These are phyloP conservation scores for Wakefieldia striispora DNA, from an alignment of 768 basidiomycete species.

Conservation along the genomic window DNA sequence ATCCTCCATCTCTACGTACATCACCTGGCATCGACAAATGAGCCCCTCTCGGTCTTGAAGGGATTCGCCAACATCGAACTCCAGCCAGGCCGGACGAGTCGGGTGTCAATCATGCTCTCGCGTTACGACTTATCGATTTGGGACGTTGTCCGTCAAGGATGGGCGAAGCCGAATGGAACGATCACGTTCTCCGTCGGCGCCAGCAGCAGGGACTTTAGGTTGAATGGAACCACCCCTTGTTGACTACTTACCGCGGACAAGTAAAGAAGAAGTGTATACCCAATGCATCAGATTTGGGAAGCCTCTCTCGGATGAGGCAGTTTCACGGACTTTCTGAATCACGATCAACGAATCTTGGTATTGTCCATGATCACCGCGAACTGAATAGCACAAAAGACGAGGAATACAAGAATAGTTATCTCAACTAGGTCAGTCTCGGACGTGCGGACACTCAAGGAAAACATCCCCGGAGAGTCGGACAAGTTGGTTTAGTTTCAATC, in stretches of 20 bases:
- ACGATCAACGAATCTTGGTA: too few species aligned
- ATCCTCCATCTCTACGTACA: constrained; percentile 76
- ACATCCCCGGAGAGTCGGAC: too few species aligned
- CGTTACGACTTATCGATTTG: constrained; percentile 73
- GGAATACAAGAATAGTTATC: too few species aligned
- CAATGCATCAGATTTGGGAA: too few species aligned
- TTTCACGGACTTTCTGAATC: too few species aligned
- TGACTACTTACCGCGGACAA: constrained; percentile 12
- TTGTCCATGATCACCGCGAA: too few species aligned
- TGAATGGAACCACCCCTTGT: constrained; percentile 41
- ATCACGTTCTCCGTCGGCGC: constrained; percentile 64
- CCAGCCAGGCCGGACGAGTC: constrained; percentile 42
- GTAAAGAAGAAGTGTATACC: too few species aligned
- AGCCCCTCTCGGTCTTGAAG: constrained; percentile 69
- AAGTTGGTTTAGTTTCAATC: too few species aligned
- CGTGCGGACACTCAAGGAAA: too few species aligned
- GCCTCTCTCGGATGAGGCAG: too few species aligned
- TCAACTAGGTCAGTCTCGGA: too few species aligned
- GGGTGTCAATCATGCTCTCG: constrained; percentile 56
- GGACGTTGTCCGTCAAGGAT: constrained; percentile 73
- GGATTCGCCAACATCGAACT: constrained; percentile 66
- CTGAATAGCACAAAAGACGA: too few species aligned
- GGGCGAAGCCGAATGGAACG: constrained; percentile 64
- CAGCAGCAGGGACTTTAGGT: constrained; percentile 61
- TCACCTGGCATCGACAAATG: constrained; percentile 57